A percentile compares a stretch with the other conserved stretches of the same genome.
Evolutionary conservation across 2,329 filamentous ascomycete species (phyloP).

Genomic region (Macrophomina pseudophaseolina): DNA sequence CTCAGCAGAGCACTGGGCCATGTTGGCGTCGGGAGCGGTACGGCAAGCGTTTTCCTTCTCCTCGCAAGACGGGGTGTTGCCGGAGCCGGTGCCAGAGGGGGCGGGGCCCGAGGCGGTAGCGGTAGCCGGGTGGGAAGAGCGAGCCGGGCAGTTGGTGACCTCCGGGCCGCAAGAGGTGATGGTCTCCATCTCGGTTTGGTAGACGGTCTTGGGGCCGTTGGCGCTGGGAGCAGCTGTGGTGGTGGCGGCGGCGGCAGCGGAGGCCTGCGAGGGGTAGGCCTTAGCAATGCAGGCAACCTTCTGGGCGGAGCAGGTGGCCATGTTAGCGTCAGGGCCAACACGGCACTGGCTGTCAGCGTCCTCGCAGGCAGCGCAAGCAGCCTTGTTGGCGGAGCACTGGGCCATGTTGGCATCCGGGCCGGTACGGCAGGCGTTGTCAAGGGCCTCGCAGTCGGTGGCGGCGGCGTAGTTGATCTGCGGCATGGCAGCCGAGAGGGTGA

Average conservation of each 20-base stretch:
- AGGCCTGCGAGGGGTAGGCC: background rate
- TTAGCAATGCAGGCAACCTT: constrained; percentile 4
- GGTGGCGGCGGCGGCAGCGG: constrained; percentile 14
- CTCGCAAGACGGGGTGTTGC: background rate
- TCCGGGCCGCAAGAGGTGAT: constrained; percentile 28
- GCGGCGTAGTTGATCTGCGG: constrained; percentile 1
- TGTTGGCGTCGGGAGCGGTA: constrained; percentile 5
- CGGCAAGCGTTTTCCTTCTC: constrained; percentile 19
- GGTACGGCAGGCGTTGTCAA: constrained; percentile 8
- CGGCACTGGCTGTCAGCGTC: constrained; percentile 8
- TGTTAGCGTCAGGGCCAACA: constrained; percentile 15
- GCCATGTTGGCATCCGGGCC: constrained; percentile 21
- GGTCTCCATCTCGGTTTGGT: constrained; percentile 24
- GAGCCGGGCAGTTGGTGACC: constrained; percentile 31
- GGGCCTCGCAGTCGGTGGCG: constrained; percentile 1
- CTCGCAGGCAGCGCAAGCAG: background rate
- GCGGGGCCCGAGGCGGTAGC: constrained; percentile 1
- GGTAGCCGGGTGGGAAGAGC: constrained; percentile 22
- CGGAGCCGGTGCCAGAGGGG: constrained; percentile 5
- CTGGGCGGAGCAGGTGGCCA: constrained; percentile 17
- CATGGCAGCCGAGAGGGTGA: constrained; percentile 13
- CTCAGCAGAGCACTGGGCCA: constrained; percentile 7
- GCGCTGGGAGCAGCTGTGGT: constrained; percentile 1
- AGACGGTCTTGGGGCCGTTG: constrained; percentile 25
- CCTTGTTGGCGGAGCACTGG: constrained; percentile 4